These are phyloP conservation scores for Persicaria maculosa DNA, from an alignment of 148 eudicot genomes.

Conservation along the genomic window DNA sequence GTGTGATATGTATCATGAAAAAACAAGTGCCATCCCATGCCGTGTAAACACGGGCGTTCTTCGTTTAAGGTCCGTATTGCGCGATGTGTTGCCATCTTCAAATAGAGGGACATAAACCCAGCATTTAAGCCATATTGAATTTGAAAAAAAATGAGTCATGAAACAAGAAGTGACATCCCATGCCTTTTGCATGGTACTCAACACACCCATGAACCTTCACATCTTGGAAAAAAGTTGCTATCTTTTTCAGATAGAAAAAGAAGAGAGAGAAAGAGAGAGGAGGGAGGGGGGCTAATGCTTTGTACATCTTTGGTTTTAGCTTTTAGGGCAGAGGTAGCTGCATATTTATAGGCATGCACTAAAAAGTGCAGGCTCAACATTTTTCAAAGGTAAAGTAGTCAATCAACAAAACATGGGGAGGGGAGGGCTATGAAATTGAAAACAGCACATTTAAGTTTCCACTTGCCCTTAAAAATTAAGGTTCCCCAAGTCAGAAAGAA, in stretches of 20 bases:
- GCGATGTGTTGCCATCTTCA: background rate
- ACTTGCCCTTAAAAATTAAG: conserved; percentile 1
- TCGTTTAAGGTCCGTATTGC: too few relatives aligned
- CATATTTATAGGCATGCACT: conserved; percentile 12
- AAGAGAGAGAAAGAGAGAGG: background rate
- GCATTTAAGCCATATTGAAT: background rate
- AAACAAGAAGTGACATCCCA: conserved; percentile 11
- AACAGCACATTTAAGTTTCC: background rate
- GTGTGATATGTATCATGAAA: too few relatives aligned
- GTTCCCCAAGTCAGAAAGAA: background rate
- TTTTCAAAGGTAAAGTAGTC: conserved; percentile 6
- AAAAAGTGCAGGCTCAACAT: conserved; percentile 9
- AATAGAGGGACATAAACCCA: background rate
- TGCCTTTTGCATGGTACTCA: conserved; percentile 11
- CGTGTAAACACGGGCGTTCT: too few relatives aligned
- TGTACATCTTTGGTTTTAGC: conserved; percentile 7
- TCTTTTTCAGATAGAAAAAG: conserved; percentile 5
- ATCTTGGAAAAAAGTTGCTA: conserved; percentile 9
- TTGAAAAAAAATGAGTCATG: background rate
- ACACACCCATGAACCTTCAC: conserved; percentile 11
- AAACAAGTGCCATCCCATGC: too few relatives aligned
- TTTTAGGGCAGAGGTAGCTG: conserved; percentile 7
- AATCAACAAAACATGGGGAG: background rate
- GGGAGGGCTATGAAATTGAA: background rate
- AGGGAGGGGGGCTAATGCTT: background rate